A percentile compares a stretch with the other conserved stretches of the same genome.
These are phyloP conservation scores for Hypoxylon sp. DNA, from an alignment of 2,329 filamentous ascomycete genomes.

Conservation along the genomic window DNA sequence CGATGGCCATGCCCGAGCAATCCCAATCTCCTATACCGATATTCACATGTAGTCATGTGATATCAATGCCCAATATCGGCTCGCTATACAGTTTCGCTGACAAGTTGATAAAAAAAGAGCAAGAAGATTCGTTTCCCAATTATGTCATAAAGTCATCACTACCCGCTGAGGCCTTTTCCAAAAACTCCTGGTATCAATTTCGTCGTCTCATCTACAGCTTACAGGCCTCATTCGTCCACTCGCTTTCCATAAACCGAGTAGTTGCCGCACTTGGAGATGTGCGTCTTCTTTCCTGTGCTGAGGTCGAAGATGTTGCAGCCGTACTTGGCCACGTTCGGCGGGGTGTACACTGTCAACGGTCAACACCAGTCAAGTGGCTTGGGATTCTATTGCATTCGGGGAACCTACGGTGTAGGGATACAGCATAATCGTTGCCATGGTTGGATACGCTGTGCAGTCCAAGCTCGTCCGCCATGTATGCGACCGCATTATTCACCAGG, in stretches of 20 bases:
- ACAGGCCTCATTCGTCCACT: slow-evolving; percentile 52
- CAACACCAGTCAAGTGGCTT: slow-evolving; percentile 44
- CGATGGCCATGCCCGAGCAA: background rate
- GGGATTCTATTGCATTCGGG: background rate
- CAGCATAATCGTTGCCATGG: slow-evolving; percentile 78
- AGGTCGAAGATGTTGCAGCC: slow-evolving; percentile 87
- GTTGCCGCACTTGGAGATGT: slow-evolving; percentile 77
- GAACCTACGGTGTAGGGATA: slow-evolving; percentile 79
- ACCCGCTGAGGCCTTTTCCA: slow-evolving; percentile 19
- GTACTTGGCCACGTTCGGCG: slow-evolving; percentile 85
- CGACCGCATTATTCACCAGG: slow-evolving; percentile 78
- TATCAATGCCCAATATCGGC: slow-evolving; percentile 1
- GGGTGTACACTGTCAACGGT: slow-evolving; percentile 76
- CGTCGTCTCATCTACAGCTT: slow-evolving; percentile 22
- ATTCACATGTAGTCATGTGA: slow-evolving; percentile 25
- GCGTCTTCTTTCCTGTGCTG: slow-evolving; percentile 77
- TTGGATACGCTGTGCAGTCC: slow-evolving; percentile 88
- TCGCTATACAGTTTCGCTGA: slow-evolving; percentile 1
- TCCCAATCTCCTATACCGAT: background rate
- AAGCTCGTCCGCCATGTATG: slow-evolving; percentile 92
- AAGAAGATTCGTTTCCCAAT: background rate
- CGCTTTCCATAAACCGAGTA: slow-evolving; percentile 72
- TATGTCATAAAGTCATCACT: slow-evolving; percentile 20
- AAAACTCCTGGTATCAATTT: slow-evolving; percentile 31
- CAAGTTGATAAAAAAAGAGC: slow-evolving; percentile 16